Percentiles rank a stretch among this genome's conserved stretches.
Evolutionary conservation across 169 alveolate genomes (phyloP).

Genomic region (Plasmodium cynomolgi): DNA sequence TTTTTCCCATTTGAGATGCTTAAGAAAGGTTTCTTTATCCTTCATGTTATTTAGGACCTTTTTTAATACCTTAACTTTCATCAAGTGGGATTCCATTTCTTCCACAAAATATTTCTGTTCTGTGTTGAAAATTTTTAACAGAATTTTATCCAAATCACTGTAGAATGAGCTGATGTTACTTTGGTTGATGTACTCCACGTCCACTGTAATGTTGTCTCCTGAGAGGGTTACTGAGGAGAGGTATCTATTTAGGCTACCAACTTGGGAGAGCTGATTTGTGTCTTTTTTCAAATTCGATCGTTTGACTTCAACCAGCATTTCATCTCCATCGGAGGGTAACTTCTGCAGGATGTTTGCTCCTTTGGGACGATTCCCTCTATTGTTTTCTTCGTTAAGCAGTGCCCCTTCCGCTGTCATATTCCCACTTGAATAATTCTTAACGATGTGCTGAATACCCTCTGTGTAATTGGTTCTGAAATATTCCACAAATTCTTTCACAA

Average conservation of each 20-base stretch:
- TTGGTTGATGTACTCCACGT: conserved; percentile 60
- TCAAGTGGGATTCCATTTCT: conserved; percentile 73
- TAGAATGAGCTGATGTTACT: conserved; percentile 30
- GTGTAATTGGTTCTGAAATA: conserved; percentile 9
- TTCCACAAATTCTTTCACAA: conserved; percentile 39
- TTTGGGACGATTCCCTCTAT: background rate
- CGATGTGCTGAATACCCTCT: conserved; percentile 5
- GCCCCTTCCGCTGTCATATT: background rate
- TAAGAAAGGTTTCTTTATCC: conserved; percentile 38
- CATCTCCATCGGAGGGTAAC: background rate
- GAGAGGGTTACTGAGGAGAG: conserved; percentile 5
- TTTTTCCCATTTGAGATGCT: conserved; percentile 46
- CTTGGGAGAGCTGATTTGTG: background rate
- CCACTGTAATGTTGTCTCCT: conserved; percentile 6
- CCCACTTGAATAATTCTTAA: conserved; percentile 15
- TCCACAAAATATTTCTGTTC: conserved; percentile 70
- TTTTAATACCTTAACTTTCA: conserved; percentile 40
- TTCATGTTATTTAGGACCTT: conserved; percentile 38
- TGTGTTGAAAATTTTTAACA: conserved; percentile 37
- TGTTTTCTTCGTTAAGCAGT: background rate
- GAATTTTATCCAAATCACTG: conserved; percentile 62
- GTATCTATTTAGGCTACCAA: background rate
- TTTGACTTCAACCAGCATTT: background rate
- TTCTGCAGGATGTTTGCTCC: background rate
- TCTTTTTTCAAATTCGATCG: background rate